These are phyloP conservation scores for Gomphus bonarii DNA, from an alignment of 1,284 basidiomycete genomes.

Conservation along the genomic window DNA sequence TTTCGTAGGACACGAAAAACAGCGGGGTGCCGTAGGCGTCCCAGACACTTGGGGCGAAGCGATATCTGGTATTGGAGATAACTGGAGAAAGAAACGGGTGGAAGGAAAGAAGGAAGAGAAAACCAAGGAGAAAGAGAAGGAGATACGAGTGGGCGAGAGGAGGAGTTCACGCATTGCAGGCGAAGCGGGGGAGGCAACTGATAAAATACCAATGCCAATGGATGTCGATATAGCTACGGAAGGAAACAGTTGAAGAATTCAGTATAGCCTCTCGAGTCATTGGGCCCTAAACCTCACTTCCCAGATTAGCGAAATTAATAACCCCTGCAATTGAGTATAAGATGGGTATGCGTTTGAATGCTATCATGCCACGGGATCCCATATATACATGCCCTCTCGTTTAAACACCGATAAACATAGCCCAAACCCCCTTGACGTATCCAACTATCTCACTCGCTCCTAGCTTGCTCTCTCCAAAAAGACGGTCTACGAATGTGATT, in stretches of 20 bases:
- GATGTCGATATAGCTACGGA: neutral
- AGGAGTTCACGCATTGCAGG: conserved; percentile 9
- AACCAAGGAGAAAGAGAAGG: conserved; percentile 6
- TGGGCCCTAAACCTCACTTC: no score
- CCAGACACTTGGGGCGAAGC: conserved; percentile 15
- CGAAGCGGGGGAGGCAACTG: neutral
- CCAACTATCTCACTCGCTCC: conserved; percentile 81
- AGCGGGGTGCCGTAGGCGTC: conserved; percentile 16
- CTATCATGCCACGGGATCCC: neutral
- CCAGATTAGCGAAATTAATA: no score
- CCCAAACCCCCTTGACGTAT: conserved; percentile 83
- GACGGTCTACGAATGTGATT: conserved; percentile 88
- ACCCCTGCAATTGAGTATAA: neutral
- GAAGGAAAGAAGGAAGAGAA: conserved; percentile 1
- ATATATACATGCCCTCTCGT: neutral
- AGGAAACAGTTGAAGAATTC: neutral
- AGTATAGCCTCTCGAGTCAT: neutral
- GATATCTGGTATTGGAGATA: conserved; percentile 5
- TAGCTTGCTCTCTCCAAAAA: conserved; percentile 88
- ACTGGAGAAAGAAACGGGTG: neutral
- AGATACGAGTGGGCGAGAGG: conserved; percentile 6
- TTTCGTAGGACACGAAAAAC: conserved; percentile 15
- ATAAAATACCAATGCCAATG: neutral
- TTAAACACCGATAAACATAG: conserved; percentile 63
- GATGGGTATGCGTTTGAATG: neutral